These are phyloP conservation scores for Pleurotus citrinopileatus DNA, from an alignment of 768 basidiomycete species.

Conservation along the genomic window DNA sequence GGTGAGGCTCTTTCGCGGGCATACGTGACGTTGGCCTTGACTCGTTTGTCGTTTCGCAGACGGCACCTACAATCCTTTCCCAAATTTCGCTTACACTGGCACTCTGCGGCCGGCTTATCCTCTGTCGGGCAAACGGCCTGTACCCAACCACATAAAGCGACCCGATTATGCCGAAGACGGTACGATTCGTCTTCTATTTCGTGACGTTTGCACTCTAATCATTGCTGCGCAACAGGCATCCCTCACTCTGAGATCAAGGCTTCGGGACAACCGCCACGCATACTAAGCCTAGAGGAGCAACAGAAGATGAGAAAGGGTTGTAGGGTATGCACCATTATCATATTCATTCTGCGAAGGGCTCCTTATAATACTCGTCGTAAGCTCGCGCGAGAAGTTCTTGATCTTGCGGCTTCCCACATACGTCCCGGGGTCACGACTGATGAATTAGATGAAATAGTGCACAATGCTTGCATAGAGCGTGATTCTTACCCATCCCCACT, in stretches of 20 bases:
- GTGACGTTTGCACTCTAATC: constrained; percentile 2
- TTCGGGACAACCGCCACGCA: constrained; percentile 58
- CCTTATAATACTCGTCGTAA: no score
- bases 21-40: background rate
- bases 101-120: constrained; percentile 82
- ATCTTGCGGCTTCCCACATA: constrained; percentile 83
- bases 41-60: constrained; percentile 39
- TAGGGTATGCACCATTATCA: no score
- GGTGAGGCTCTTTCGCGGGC: background rate
- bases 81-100: constrained; percentile 76
- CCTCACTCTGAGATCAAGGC: constrained; percentile 58
- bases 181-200: constrained; percentile 17
- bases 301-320: constrained; percentile 82
- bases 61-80: constrained; percentile 79
- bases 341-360: no score
- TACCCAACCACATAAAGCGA: constrained; percentile 80
- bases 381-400: constrained; percentile 91
- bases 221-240: constrained; percentile 37
- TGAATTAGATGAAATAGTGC: constrained; percentile 90
- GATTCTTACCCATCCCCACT: constrained; percentile 93
- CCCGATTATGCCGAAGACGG: constrained; percentile 82
- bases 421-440: constrained; percentile 95
- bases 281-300: constrained; percentile 72
- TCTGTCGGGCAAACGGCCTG: constrained; percentile 68
- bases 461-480: constrained; percentile 86